These are phyloP conservation scores for Endothia cerciana DNA, from an alignment of 2,329 filamentous ascomycete species.

Conservation along the genomic window DNA sequence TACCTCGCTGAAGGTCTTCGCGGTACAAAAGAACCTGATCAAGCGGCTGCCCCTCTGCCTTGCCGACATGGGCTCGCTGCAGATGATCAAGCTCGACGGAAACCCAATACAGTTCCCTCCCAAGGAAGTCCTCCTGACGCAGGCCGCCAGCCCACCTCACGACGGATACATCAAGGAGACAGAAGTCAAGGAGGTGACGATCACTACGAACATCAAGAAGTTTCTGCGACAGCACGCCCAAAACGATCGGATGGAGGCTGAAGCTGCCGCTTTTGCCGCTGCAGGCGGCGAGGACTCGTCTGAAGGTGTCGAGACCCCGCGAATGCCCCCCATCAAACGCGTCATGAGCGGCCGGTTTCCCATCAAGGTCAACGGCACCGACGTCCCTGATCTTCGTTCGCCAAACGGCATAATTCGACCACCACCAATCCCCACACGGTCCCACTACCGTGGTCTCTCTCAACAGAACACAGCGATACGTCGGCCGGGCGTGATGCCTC, in stretches of 20 bases:
- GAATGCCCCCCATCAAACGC: constrained; percentile 64
- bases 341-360: constrained; percentile 68
- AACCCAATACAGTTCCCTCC: constrained; percentile 85
- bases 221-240: constrained; percentile 59
- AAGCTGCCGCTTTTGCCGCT: constrained; percentile 41
- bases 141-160: constrained; percentile 58
- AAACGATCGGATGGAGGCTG: constrained; percentile 56
- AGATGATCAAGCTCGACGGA: constrained; percentile 86
- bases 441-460: constrained; percentile 77
- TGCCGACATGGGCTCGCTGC: constrained; percentile 86
- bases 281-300: constrained; percentile 63
- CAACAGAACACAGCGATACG: constrained; percentile 68
- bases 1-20: constrained; percentile 85
- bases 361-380: constrained; percentile 72
- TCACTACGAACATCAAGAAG: constrained; percentile 65
- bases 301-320: constrained; percentile 80
- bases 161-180: constrained; percentile 62
- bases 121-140: constrained; percentile 66
- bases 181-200: constrained; percentile 64
- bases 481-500: constrained; percentile 72
- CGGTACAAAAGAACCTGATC: constrained; percentile 84
- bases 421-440: constrained; percentile 78
- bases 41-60: constrained; percentile 81
- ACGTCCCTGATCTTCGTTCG: constrained; percentile 69
- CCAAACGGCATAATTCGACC: constrained; percentile 64